These are phyloP conservation scores for Trichosporon faecale DNA, from an alignment of 1,284 basidiomycete species.

Conservation along the genomic window DNA sequence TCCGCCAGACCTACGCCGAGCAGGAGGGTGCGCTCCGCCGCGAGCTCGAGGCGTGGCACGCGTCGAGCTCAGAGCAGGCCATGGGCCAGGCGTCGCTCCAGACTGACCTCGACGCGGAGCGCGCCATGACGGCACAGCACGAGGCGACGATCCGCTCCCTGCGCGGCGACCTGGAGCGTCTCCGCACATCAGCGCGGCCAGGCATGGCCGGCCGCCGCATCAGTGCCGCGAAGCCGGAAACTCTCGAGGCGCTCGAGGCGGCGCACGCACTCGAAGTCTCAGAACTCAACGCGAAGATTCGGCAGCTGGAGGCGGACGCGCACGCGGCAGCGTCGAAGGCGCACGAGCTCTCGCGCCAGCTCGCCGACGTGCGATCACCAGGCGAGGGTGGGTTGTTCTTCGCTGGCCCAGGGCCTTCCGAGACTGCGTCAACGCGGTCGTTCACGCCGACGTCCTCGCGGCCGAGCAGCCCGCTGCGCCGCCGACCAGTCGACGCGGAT, in stretches of 20 bases:
- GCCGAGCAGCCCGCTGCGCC: neutral
- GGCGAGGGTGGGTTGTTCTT: constrained; percentile 15
- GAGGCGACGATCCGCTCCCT: neutral
- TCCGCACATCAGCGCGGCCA: neutral
- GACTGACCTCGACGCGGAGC: constrained; percentile 9
- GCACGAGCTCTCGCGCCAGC: constrained; percentile 68
- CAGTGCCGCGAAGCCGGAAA: constrained; percentile 7
- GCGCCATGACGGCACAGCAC: constrained; percentile 5
- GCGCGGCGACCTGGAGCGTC: constrained; percentile 5
- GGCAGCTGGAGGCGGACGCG: constrained; percentile 66
- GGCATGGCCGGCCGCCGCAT: neutral
- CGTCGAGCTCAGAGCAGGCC: neutral
- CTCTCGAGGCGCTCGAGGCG: constrained; percentile 52
- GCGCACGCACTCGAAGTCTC: constrained; percentile 76
- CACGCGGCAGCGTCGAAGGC: constrained; percentile 68
- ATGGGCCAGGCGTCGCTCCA: neutral
- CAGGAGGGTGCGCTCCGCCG: neutral
- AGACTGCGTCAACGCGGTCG: neutral
- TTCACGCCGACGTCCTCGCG: neutral
- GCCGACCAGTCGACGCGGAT: constrained; percentile 58
- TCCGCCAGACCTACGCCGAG: constrained; percentile 8
- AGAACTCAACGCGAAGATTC: constrained; percentile 68
- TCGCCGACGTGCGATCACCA: constrained; percentile 36
- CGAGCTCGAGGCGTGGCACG: constrained; percentile 8
- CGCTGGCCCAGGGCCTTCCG: neutral